These are phyloP conservation scores for Cryptococcus sp. DNA, from an alignment of 1,284 basidiomycete genomes.

Conservation along the genomic window DNA sequence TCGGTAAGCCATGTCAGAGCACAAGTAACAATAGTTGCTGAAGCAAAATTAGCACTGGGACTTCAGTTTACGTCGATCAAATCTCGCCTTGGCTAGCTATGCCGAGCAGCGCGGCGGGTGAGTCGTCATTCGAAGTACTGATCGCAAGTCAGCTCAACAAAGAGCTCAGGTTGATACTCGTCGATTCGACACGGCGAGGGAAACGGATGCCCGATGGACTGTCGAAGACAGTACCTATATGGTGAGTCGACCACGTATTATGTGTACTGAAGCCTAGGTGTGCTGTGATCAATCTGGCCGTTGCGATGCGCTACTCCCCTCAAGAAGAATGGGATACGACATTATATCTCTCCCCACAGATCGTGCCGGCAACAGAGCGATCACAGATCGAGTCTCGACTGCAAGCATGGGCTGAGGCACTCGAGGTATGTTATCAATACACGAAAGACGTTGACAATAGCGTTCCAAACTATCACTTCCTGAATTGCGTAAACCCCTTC, in stretches of 20 bases:
- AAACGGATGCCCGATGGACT: conserved; percentile 94
- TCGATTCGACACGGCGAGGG: conserved; percentile 90
- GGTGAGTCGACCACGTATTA: conserved; percentile 55
- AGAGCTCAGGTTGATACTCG: conserved; percentile 69
- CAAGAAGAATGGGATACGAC: conserved; percentile 36
- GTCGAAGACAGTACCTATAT: conserved; percentile 91
- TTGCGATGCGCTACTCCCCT: not conserved
- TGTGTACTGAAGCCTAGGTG: conserved; percentile 55
- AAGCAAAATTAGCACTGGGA: conserved; percentile 62
- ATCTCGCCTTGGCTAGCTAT: conserved; percentile 72
- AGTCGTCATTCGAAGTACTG: conserved; percentile 21
- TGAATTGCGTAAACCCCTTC: conserved; percentile 42
- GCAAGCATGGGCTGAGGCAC: conserved; percentile 75
- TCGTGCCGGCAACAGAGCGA: conserved; percentile 49
- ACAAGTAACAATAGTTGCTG: not conserved
- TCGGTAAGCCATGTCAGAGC: conserved; percentile 49
- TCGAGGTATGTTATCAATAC: conserved; percentile 52
- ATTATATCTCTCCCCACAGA: conserved; percentile 46
- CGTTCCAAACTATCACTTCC: conserved; percentile 48
- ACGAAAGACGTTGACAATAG: conserved; percentile 19
- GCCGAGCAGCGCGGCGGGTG: conserved; percentile 65
- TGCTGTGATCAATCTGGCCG: conserved; percentile 78
- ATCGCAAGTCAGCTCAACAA: not conserved
- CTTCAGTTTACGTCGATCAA: conserved; percentile 82
- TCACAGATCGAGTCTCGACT: conserved; percentile 62